Conservation (phyloP, 352 stramenopile genomes). For the Globisporangium perplexum region DNA sequence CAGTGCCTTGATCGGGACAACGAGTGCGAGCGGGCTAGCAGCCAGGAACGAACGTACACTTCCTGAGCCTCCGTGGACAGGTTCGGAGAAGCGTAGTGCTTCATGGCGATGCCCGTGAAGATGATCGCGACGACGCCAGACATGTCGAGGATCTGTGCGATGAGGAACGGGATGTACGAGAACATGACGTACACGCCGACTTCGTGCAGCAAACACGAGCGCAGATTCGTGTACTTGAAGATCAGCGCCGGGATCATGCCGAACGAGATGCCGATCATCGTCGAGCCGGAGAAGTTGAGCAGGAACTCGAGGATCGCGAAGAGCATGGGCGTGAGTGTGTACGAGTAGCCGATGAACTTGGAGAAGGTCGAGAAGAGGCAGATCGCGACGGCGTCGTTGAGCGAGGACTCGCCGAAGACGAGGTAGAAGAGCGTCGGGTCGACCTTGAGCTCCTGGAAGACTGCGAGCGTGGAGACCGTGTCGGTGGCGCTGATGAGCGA, state of each 20-base stretch:
- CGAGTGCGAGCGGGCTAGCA: background rate
- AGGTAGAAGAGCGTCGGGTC: slow-evolving; percentile 93
- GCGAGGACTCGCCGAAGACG: slow-evolving; percentile 92
- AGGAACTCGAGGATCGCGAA: slow-evolving; percentile 87
- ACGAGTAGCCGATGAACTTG: slow-evolving; percentile 88
- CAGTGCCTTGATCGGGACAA: background rate
- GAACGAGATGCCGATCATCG: slow-evolving; percentile 81
- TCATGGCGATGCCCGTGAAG: slow-evolving; percentile 90
- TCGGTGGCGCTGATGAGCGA: slow-evolving; percentile 92
- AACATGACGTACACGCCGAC: slow-evolving; percentile 88
- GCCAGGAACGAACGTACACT: slow-evolving; percentile 44
- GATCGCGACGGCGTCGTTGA: slow-evolving; percentile 94
- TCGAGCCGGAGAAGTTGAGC: slow-evolving; percentile 86
- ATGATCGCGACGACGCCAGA: slow-evolving; percentile 93
- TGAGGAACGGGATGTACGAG: slow-evolving; percentile 75
- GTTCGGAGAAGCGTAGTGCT: slow-evolving; percentile 88
- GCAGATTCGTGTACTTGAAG: slow-evolving; percentile 90
- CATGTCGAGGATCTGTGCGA: slow-evolving; percentile 70
- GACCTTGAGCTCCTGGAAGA: slow-evolving; percentile 88
- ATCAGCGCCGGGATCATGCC: slow-evolving; percentile 81
- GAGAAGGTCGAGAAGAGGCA: slow-evolving; percentile 92
- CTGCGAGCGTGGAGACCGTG: slow-evolving; percentile 89
- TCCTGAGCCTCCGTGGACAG: slow-evolving; percentile 73
- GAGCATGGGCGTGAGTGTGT: slow-evolving; percentile 70
- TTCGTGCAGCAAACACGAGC: slow-evolving; percentile 83